Percentiles rank a stretch among this genome's conserved stretches.
These are phyloP conservation scores for Rhodotorula glutinis DNA, from an alignment of 1,284 basidiomycete genomes.

Conservation along the genomic window DNA sequence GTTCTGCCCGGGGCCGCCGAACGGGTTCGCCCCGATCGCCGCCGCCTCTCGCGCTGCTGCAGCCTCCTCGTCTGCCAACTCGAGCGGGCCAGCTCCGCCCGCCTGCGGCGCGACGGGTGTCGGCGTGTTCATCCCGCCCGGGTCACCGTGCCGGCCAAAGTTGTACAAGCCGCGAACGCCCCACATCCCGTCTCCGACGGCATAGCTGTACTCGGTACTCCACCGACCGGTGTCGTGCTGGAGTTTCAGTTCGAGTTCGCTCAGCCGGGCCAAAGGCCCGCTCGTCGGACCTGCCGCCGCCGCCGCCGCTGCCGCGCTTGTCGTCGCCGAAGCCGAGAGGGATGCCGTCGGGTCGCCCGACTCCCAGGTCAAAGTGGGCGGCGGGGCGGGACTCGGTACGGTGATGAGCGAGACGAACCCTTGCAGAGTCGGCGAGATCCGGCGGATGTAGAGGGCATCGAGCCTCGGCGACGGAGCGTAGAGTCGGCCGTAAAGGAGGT, in stretches of 20 bases:
- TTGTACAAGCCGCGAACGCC: constrained; percentile 88
- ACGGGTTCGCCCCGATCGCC: background rate
- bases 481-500: constrained; percentile 85
- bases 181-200: constrained; percentile 88
- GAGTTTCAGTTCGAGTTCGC: constrained; percentile 79
- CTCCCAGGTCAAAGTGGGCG: constrained; percentile 40
- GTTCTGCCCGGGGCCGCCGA: constrained; percentile 19
- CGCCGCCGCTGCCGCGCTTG: constrained; percentile 7
- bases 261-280: constrained; percentile 49
- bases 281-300: constrained; percentile 41
- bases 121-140: constrained; percentile 22
- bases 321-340: constrained; percentile 1
- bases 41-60: background rate
- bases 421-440: constrained; percentile 57
- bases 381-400: constrained; percentile 44
- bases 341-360: constrained; percentile 20
- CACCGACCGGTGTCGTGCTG: constrained; percentile 90
- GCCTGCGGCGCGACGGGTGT: background rate
- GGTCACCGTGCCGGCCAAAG: constrained; percentile 62
- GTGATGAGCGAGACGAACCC: constrained; percentile 54
- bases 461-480: constrained; percentile 84
- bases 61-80: background rate
- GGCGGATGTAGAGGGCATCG: constrained; percentile 81
- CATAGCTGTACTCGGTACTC: constrained; percentile 93
- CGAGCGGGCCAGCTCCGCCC: background rate